These are phyloP conservation scores for Cryphonectria japonica DNA, from an alignment of 2,329 filamentous ascomycete genomes.

Conservation along the genomic window DNA sequence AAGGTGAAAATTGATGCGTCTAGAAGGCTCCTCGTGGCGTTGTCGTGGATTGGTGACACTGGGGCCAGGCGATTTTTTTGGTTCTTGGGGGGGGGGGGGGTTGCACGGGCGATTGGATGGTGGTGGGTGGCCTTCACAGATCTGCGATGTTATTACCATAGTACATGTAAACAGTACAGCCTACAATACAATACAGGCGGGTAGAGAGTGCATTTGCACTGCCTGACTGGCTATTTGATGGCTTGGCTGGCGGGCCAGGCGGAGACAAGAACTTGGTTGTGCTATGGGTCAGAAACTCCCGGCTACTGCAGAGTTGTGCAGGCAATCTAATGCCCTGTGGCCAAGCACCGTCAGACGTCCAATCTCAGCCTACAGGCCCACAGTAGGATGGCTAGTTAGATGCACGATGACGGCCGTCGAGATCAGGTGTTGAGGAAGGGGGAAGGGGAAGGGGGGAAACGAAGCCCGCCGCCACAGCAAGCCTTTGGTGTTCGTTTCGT, in stretches of 20 bases:
- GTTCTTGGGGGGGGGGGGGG: no score
- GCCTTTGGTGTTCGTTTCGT: background rate
- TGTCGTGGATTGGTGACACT: background rate
- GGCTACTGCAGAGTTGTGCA: slow-evolving; percentile 4
- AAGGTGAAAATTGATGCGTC: background rate
- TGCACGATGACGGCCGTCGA: slow-evolving; percentile 13
- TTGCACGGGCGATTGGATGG: background rate
- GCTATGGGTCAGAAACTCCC: slow-evolving; percentile 1
- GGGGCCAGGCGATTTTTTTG: background rate
- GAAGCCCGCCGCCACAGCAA: background rate
- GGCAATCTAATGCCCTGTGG: background rate
- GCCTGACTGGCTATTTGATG: background rate
- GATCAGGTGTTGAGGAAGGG: slow-evolving; percentile 11
- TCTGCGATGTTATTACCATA: background rate
- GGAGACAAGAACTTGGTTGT: background rate
- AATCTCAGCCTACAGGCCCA: slow-evolving; percentile 8
- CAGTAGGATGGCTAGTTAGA: slow-evolving; percentile 5
- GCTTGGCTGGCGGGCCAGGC: background rate
- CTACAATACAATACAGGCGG: background rate
- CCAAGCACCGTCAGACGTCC: slow-evolving; percentile 8
- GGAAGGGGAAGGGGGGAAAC: background rate
- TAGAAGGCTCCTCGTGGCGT: background rate
- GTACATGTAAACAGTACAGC: background rate
- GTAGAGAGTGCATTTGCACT: background rate
- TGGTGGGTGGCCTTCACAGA: background rate